Evolutionary conservation across 441 rosid genomes (phyloP).

Genomic region (Theobroma grandiflorum): DNA sequence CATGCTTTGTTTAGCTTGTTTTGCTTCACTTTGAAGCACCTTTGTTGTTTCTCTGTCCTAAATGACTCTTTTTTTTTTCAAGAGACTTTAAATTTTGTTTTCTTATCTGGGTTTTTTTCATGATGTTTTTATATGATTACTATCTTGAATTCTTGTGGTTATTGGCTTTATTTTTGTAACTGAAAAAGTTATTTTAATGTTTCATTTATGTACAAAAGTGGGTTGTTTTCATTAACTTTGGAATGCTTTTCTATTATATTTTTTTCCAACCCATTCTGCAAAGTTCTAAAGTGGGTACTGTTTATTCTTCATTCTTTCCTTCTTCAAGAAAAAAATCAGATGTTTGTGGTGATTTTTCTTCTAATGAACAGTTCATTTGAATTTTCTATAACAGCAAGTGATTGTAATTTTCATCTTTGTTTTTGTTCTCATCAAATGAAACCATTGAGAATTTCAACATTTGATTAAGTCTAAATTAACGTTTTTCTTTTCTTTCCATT

Average conservation of each 20-base stretch:
- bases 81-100: neutral
- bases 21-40: neutral
- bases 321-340: neutral
- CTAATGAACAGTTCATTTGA: neutral
- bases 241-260: neutral
- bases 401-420: neutral
- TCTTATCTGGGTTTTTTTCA: neutral
- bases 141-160: neutral
- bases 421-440: neutral
- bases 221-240: neutral
- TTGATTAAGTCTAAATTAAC: slow-evolving; percentile 31
- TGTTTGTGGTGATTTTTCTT: neutral
- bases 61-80: neutral
- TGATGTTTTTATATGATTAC: neutral
- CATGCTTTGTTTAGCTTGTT: neutral
- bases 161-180: neutral
- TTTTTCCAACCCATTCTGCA: neutral
- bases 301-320: neutral
- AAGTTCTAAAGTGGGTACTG: neutral
- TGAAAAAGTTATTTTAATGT: neutral
- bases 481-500: neutral
- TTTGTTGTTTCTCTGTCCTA: neutral
- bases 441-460: slow-evolving; percentile 24
- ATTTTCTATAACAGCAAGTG: neutral
- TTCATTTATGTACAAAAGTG: neutral